These are phyloP conservation scores for Teunomyces tritomae DNA, from an alignment of 805 yeast species.

Conservation along the genomic window DNA sequence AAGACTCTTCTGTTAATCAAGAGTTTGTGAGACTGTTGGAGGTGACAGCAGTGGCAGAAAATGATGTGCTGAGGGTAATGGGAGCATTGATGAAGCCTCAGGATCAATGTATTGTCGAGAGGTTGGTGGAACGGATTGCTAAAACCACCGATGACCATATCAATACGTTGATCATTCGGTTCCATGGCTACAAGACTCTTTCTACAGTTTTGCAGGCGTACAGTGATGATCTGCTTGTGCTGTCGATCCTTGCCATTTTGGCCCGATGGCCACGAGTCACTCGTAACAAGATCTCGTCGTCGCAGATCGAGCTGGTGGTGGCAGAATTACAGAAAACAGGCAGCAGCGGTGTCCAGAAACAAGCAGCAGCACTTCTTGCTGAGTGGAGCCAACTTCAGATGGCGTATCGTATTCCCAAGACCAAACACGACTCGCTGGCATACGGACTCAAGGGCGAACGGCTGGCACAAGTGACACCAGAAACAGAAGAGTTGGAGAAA, in stretches of 20 bases:
- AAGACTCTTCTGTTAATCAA: constrained; percentile 58
- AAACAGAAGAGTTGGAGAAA: constrained; percentile 2
- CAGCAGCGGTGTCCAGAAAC: constrained; percentile 26
- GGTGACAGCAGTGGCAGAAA: constrained; percentile 46
- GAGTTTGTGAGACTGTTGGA: constrained; percentile 62
- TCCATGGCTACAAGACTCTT: constrained; percentile 86
- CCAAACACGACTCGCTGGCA: constrained; percentile 15
- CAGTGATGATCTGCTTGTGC: constrained; percentile 35
- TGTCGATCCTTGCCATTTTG: constrained; percentile 57
- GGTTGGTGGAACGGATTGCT: constrained; percentile 66
- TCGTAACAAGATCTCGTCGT: constrained; percentile 70
- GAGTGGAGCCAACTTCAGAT: constrained; percentile 75
- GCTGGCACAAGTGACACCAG: constrained; percentile 10
- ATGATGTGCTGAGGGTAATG: constrained; percentile 75
- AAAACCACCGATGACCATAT: constrained; percentile 50
- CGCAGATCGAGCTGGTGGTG: constrained; percentile 68
- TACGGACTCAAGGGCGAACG: constrained; percentile 20
- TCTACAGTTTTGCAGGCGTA: constrained; percentile 52
- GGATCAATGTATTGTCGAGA: constrained; percentile 60
- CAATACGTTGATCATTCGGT: constrained; percentile 59
- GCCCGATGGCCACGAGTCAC: constrained; percentile 55
- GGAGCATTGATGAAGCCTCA: constrained; percentile 76
- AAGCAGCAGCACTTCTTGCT: constrained; percentile 47
- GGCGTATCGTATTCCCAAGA: constrained; percentile 84
- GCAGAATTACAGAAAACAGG: constrained; percentile 32